Base-by-base conservation (phyloP, 371 early-diverging fungal species). In the Basidiobolus heterosporus region DNA sequence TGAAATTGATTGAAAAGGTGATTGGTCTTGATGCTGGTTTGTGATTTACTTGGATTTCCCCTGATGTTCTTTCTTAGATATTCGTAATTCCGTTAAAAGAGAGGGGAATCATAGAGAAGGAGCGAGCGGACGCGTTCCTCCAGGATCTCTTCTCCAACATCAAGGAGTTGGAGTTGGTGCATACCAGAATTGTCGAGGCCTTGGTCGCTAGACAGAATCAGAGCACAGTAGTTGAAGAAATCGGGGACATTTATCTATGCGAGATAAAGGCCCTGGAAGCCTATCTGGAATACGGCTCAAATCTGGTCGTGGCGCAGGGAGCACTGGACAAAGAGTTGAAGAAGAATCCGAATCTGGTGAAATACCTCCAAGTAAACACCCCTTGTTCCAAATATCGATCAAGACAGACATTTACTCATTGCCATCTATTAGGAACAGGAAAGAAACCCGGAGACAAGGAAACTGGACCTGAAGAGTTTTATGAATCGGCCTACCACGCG, bases 251-350 rank as follows among this genome's bases (percentile, higher is more conserved):
- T 22, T 75, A 92, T 54, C 50, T 84, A 23, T 62, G 69, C 22
- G 74, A 82, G 52, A 80, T 84, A 2, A 59, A 67, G 36, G 65
- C 70, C 20, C 82, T 91, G 47, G 67, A 81, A 35, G 80, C 82
- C 0, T 91, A 88, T 59, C 80, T 91, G 8, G 70, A 72, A 30
- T 94, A 94, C 60, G 89, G 91, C 35, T 80, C 86, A 2, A 80
- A 86, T 57, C 90, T 91, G 57, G 73, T 82, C 21, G 76, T 77
- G 56, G 81, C 84, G 36, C 84, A 86, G 58, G 72, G 84, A 52
- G 67, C 67, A 13, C 72, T 92, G 43, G 91, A 90, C 30, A 30
- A 30, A 9, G 30, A 30, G 30, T 30, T 30, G 30, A 30, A 30
- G 9, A 30, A 30, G 30, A 30, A 30, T 9, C 30, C 30, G 30